Conservation (phyloP, 1,284 basidiomycete species). For the Malassezia yamatoensis region DNA sequence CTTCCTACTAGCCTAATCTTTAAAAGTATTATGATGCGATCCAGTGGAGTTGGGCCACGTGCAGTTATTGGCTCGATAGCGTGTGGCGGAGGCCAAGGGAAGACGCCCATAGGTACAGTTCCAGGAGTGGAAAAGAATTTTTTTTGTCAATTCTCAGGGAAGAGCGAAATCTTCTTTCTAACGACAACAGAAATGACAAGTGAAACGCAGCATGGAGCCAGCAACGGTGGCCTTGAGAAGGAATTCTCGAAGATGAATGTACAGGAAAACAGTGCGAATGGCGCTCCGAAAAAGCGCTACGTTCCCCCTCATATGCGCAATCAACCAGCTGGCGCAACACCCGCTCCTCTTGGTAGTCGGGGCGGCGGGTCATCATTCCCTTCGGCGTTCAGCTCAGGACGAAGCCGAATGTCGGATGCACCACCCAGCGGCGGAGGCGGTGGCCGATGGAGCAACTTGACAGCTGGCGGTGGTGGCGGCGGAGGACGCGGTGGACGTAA, state of each 20-base stretch:
- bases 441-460: conserved; percentile 20
- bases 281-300: conserved; percentile 15
- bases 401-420: conserved; percentile 24
- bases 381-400: conserved; percentile 30
- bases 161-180: conserved; percentile 7
- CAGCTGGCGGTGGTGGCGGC: conserved; percentile 20
- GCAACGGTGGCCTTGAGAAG: conserved; percentile 62
- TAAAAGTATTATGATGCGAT: no score
- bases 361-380: conserved; percentile 16
- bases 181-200: conserved; percentile 27
- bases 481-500: conserved; percentile 31
- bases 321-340: conserved; percentile 10
- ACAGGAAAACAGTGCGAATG: neutral
- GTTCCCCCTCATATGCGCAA: conserved; percentile 17
- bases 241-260: conserved; percentile 16
- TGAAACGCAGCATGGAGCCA: conserved; percentile 39
- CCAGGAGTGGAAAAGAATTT: conserved; percentile 8
- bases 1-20: no score
- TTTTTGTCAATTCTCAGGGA: conserved; percentile 1
- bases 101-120: neutral
- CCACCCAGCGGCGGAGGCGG: conserved; percentile 26
- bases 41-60: neutral
- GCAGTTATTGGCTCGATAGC: neutral
- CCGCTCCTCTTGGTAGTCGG: conserved; percentile 3
- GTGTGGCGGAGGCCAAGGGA: neutral